Percentiles rank a stretch among this genome's conserved stretches.
These are phyloP conservation scores for Sambucus nigra DNA, from an alignment of 129 eudicot genomes.

Conservation along the genomic window DNA sequence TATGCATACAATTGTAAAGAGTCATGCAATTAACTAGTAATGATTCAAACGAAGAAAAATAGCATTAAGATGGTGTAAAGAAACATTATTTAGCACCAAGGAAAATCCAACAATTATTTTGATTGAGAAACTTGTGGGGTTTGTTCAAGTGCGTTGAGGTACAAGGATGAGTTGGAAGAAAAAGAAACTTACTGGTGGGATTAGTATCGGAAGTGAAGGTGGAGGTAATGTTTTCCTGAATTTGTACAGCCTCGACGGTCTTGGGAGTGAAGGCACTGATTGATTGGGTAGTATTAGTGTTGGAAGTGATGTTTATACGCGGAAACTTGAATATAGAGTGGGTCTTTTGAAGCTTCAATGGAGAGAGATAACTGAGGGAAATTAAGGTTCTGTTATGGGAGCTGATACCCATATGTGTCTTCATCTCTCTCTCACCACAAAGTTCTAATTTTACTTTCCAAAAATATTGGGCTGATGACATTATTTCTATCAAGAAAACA, in stretches of 20 bases:
- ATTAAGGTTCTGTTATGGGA: background rate
- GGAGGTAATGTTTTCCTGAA: background rate
- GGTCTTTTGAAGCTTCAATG: background rate
- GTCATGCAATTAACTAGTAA: too few species aligned
- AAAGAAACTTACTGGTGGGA: background rate
- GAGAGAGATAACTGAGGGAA: background rate
- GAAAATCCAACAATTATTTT: too few species aligned
- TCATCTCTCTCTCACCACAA: background rate
- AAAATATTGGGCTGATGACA: too few species aligned
- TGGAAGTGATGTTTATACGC: background rate
- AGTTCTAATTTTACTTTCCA: too few species aligned
- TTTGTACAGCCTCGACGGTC: background rate
- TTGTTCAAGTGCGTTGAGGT: too few species aligned
- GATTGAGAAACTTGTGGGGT: too few species aligned
- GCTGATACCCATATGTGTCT: background rate
- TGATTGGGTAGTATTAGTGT: background rate
- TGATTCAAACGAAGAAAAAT: too few species aligned
- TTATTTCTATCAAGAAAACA: too few species aligned
- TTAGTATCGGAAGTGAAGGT: background rate
- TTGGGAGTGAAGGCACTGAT: background rate
- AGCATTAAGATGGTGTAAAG: too few species aligned
- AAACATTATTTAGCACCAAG: too few species aligned
- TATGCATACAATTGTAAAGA: too few species aligned
- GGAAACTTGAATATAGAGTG: background rate
- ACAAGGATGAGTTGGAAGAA: too few species aligned